Base-by-base conservation (phyloP, 352 stramenopile species). In the Globisporangium lucens region DNA sequence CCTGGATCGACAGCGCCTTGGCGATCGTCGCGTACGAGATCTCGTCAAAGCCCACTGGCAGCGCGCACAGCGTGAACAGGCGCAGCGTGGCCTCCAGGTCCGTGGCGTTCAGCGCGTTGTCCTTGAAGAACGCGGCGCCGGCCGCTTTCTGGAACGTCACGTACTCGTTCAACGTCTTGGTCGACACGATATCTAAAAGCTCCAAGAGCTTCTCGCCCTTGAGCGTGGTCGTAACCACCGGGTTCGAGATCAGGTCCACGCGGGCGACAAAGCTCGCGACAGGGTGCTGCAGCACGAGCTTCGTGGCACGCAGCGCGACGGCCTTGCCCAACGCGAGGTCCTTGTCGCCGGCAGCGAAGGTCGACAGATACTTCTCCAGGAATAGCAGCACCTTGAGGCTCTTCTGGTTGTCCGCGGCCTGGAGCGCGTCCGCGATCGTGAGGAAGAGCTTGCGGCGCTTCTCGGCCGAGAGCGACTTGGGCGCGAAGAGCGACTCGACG, bases 101-200 rank as follows among this genome's bases (percentile, higher is more conserved):
- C 17, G 75, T 77, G 49, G 90, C 77, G 43, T 82, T 69, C 22
- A 96, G 63, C 12, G 59, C 79, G 68, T 92, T 77, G 33, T 84
- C 66, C 51, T 75, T 77, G 61, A 96, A 87, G 41, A 94, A 82
- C 35, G 86, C 64, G 3, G 85, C 74, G 20, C 76, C 79, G n/a
- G 82, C 89, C 12, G 57, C 63, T 72, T 86, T 89, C 57, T 90
- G 68, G 72, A 98, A 97, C 49, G 88, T 79, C 4, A 69, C 55
- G 47, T 95, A 98, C 72, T 98, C 94, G 67, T 84, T 81, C 58
- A 98, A 77, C 66, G 93, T 98, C 66, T 97, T 95, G 70, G 89
- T 88, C 67, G 94, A 94, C 68, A 98, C 89, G 63, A 98, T 95
- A 63, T 97, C 83, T 65, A 98, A 84, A 64, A 98, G 80, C 68